Base-by-base conservation (phyloP, 768 basidiomycete genomes). In the Lactarius sanguifluus region DNA sequence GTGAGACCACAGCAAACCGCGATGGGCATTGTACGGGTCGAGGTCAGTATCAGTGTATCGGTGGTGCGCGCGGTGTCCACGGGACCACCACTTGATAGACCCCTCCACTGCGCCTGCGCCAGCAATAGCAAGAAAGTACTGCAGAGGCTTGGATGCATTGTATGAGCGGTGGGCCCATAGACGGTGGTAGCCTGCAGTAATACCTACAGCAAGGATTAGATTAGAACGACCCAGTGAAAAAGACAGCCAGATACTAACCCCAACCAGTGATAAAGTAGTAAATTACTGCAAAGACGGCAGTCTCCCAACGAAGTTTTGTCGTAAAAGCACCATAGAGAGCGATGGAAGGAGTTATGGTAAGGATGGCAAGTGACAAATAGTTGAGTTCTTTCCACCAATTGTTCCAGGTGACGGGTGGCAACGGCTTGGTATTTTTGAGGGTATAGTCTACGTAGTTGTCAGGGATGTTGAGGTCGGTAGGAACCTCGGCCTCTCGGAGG, bases 31-130 rank as follows among this genome's bases (percentile, higher is more conserved):
- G 81, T 98, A 97, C 0, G 96, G 95, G 78, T 97, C 95, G 69
- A 98, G 89, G 63, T 94, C 92, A 73, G 95, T 98, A 78, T 96
- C 95, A 71, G 95, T 98, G 81, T 97, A 96, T 52, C 95, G 86
- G 75, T 97, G 96, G 77, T 97, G 96, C 3, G 96, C 96, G 67
- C 96, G 92, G 81, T 99, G 97, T 57, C 96, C 96, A 61, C 97
- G 86, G 25, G 90, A 90, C 97, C 97, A 98, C 97, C 97, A 98
- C 77, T 93, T 91, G 80, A 99, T 96, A 25, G 96, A 97, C 10
- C 96, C 96, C 75, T 99, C 86, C 57, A 96, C 90, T 5, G 96
- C 96, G 57, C 97, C 96, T 1, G 94, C 89, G 59, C 96, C 97
- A 12, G 87, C 83, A 23, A 91, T 72, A 30, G 95, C 92, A 57